Conservation (phyloP, 768 basidiomycete species). For the Russula sp. region DNA sequence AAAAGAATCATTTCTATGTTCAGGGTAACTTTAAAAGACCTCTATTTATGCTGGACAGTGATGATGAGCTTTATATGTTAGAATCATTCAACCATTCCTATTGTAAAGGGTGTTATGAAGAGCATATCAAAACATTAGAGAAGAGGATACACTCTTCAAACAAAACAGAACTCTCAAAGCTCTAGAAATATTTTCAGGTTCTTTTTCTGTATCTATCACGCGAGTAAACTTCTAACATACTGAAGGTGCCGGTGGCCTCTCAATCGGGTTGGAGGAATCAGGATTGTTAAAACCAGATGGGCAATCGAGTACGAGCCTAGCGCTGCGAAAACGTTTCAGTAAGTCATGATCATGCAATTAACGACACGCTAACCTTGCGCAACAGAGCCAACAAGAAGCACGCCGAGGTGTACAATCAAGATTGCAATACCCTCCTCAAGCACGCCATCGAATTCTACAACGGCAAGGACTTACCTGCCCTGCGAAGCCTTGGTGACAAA, state of each 20-base stretch:
- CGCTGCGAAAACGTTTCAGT: constrained; percentile 66
- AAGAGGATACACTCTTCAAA: constrained; percentile 36
- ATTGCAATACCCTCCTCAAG: constrained; percentile 56
- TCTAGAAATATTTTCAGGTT: constrained; percentile 70
- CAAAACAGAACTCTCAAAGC: constrained; percentile 50
- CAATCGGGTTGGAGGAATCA: constrained; percentile 61
- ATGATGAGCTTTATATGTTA: constrained; percentile 9
- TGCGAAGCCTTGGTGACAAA: constrained; percentile 44
- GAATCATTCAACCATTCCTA: constrained; percentile 32
- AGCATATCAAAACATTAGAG: constrained; percentile 37
- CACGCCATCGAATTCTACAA: constrained; percentile 52
- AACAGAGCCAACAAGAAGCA: constrained; percentile 60
- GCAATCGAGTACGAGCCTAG: constrained; percentile 64
- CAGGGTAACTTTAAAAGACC: constrained; percentile 5
- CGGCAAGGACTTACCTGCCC: constrained; percentile 41
- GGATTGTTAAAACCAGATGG: constrained; percentile 61
- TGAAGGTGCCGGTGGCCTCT: constrained; percentile 71
- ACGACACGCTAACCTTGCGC: constrained; percentile 1
- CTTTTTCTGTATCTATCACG: not conserved
- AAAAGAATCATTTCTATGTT: constrained; percentile 51
- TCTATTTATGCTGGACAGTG: not conserved
- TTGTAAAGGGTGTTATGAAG: constrained; percentile 44
- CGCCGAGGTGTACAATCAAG: constrained; percentile 61
- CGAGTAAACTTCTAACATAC: not conserved
- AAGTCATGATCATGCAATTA: constrained; percentile 25